A percentile compares a stretch with the other conserved stretches of the same genome.
These are phyloP conservation scores for Triglochin maritima DNA, from an alignment of 106 monocot species.

Conservation along the genomic window DNA sequence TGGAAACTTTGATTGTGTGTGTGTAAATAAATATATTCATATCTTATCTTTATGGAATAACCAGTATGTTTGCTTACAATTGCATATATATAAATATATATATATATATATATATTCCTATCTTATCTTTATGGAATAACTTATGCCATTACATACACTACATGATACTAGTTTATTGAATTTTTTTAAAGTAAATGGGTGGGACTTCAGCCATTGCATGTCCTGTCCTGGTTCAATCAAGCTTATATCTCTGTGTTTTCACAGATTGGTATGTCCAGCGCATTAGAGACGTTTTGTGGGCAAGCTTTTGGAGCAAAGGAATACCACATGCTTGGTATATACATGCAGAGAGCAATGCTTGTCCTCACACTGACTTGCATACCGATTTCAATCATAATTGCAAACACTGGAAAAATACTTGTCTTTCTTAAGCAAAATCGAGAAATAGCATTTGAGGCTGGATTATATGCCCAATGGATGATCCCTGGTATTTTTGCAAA, in stretches of 20 bases:
- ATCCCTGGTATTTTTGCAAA: constrained; percentile 54
- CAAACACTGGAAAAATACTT: constrained; percentile 43
- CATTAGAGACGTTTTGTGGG: constrained; percentile 65
- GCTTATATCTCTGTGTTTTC: not conserved
- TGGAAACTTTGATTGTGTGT: too few relatives aligned
- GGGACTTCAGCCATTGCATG: too few relatives aligned
- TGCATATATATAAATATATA: too few relatives aligned
- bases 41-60: too few relatives aligned
- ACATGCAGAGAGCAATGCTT: constrained; percentile 60
- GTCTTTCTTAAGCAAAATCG: constrained; percentile 36
- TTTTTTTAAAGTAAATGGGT: too few relatives aligned
- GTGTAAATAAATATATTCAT: too few relatives aligned
- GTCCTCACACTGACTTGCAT: constrained; percentile 28
- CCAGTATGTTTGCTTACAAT: too few relatives aligned
- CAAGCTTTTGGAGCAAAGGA: constrained; percentile 53
- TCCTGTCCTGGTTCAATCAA: too few relatives aligned
- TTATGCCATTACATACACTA: too few relatives aligned
- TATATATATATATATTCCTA: too few relatives aligned
- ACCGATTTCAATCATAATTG: constrained; percentile 42
- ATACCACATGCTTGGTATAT: constrained; percentile 40
- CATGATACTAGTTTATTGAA: too few relatives aligned
- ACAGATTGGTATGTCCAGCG: constrained; percentile 44
- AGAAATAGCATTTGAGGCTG: constrained; percentile 47
- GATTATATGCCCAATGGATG: constrained; percentile 57
- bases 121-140: too few relatives aligned